Percentiles rank a stretch among this genome's conserved stretches.
Evolutionary conservation across 768 basidiomycete species (phyloP).

Genomic region (Lentinula lateritia): DNA sequence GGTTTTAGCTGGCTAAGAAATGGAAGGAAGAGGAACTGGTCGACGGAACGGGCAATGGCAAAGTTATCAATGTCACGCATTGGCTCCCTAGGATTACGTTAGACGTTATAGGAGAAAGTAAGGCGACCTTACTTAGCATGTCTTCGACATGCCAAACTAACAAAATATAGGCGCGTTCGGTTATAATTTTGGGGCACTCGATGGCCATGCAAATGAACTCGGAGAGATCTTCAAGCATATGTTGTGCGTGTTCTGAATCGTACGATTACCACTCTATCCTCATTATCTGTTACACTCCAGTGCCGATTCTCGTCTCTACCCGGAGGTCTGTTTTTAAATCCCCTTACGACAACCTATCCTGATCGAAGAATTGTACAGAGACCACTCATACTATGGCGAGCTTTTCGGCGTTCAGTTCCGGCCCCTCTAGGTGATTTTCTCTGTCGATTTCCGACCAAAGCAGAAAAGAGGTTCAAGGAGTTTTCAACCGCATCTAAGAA

Average conservation of each 20-base stretch:
- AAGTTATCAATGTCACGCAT: conserved; percentile 17
- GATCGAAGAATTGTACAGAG: not conserved
- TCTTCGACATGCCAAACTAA: not conserved
- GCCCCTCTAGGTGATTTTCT: not conserved
- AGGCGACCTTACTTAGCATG: not conserved
- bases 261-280: not conserved
- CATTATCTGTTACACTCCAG: not conserved
- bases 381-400: not conserved
- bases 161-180: conserved; percentile 21
- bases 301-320: not conserved
- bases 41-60: not conserved
- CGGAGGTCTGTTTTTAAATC: not conserved
- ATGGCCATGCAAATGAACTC: not conserved
- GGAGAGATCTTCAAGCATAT: not conserved
- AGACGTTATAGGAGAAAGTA: conserved; percentile 31
- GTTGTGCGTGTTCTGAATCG: not conserved
- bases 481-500: not conserved
- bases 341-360: not conserved
- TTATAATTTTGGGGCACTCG: conserved; percentile 16
- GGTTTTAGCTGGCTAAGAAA: conserved; percentile 18
- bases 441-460: not conserved
- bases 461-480: not conserved
- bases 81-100: conserved; percentile 25
- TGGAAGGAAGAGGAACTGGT: conserved; percentile 2
- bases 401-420: not conserved